Base-by-base conservation (phyloP, 78 protist species). In the Dictyostelium purpureum region DNA sequence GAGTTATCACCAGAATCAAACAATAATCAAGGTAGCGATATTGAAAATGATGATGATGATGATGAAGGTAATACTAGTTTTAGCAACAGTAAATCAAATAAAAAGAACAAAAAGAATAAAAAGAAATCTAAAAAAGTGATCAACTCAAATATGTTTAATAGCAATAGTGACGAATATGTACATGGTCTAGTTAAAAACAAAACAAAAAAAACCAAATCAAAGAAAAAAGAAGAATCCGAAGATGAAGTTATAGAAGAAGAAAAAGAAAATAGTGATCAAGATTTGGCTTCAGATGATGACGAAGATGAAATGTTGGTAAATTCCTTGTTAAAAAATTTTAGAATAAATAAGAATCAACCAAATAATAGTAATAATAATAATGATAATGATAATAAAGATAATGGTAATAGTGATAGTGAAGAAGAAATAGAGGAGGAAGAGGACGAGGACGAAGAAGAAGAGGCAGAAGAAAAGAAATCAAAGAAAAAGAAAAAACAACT, bases 101-200 rank as follows among this genome's bases (percentile, higher is more conserved):
- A 26, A 47, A 75, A 51, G 57, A 40, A 45, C 1, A 57, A 35
- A 43, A 77, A 77, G 26, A 21, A 38, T 0, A 75, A 75, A 57
- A 57, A 57, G 85, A 77, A 77, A 57, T 76, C 81, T 33, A 31
- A 47, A 35, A 31, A 52, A 73, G 47, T 47, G 63, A 49, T 14
- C 18, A 35, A 47, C n/a, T 31, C 49, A 11, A 40, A 81, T 12
- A 28, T 37, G 47, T 16, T 21, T 21, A 49, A 67, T 24, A 42
- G 38, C 5, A 69, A 65, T 19, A 43, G 67, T 79, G 76, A 79
- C 7, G 77, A 65, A 47, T 51, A 31, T 69, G 76, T 69, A 16
- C 38, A 59, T 79, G 88, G 88, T 24, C 28, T 79, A 33, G 76
- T 65, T 31, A 79, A 38, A 0, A 78, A 78, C 33, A 59, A 59